phyloP scores from a whole-genome alignment of 2,329 filamentous ascomycete genomes.

The Lithohypha guttulata region DNA sequence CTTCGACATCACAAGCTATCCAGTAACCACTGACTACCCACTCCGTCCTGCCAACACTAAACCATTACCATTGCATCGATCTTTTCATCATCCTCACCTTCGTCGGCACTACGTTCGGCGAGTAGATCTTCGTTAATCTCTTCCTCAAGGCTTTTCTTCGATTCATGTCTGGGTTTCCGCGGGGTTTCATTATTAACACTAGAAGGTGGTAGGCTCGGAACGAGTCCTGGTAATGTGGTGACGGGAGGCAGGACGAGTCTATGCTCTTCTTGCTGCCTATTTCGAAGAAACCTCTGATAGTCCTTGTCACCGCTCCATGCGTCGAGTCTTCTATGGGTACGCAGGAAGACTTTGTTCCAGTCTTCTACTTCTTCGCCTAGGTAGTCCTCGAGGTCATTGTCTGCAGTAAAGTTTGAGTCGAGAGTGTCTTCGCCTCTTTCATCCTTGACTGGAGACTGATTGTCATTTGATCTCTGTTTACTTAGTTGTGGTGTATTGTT shows the following conservation, averaged over 20 bases:
- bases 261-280: conserved; percentile 10
- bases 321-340: conserved; percentile 33
- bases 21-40: too few species aligned
- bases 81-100: conserved; percentile 19
- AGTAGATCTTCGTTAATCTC: conserved; percentile 22
- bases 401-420: conserved; percentile 25
- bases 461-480: neutral
- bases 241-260: conserved; percentile 3
- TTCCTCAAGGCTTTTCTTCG: conserved; percentile 18
- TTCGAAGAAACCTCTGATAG: conserved; percentile 26
- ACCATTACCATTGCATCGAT: conserved; percentile 12
- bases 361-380: conserved; percentile 38
- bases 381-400: conserved; percentile 31
- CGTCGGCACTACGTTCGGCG: conserved; percentile 21
- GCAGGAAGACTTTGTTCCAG: conserved; percentile 34
- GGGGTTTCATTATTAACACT: neutral
- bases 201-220: neutral
- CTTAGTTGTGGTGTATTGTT: neutral
- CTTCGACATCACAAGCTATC: too few species aligned
- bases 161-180: conserved; percentile 7
- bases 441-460: neutral
- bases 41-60: too few species aligned
- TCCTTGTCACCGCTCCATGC: conserved; percentile 36
- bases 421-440: conserved; percentile 6
- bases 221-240: neutral